A percentile compares a stretch with the other conserved stretches of the same genome.
phyloP scores from a whole-genome alignment of 2,329 filamentous ascomycete genomes.

The Diaporthe sp. region DNA sequence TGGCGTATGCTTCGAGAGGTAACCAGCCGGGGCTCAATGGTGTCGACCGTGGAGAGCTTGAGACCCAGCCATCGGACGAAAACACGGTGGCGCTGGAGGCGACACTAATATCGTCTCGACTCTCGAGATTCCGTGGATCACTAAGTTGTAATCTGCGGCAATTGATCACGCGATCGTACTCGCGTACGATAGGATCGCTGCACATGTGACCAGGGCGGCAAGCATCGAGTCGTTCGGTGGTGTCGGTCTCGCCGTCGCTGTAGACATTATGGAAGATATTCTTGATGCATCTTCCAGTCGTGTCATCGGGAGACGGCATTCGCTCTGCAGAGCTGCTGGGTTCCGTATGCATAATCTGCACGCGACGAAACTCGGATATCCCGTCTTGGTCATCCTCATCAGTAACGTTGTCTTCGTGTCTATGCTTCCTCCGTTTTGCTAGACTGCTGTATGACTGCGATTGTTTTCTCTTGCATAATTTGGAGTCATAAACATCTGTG shows the following conservation, averaged over 20 bases:
- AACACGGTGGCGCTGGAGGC: no score
- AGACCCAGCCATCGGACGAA: no score
- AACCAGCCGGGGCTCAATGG: no score
- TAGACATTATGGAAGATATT: neutral
- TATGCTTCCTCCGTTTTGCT: neutral
- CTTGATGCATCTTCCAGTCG: neutral
- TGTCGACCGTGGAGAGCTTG: no score
- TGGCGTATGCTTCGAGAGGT: no score
- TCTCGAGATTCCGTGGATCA: no score
- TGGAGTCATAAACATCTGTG: neutral
- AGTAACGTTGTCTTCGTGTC: no score
- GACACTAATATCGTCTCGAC: neutral
- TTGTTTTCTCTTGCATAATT: neutral
- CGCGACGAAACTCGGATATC: neutral
- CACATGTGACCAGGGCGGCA: constrained; percentile 47
- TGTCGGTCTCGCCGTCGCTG: constrained; percentile 42
- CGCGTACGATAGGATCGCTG: constrained; percentile 42
- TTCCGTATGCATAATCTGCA: neutral
- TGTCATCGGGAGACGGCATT: neutral
- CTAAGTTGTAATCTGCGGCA: constrained; percentile 40
- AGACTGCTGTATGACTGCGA: neutral
- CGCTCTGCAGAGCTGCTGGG: neutral
- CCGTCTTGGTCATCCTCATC: neutral
- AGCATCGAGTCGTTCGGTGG: constrained; percentile 47
- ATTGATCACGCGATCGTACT: constrained; percentile 44